These are phyloP conservation scores for Sanguinoderma infundibulare DNA, from an alignment of 1,284 basidiomycete genomes.

Conservation along the genomic window DNA sequence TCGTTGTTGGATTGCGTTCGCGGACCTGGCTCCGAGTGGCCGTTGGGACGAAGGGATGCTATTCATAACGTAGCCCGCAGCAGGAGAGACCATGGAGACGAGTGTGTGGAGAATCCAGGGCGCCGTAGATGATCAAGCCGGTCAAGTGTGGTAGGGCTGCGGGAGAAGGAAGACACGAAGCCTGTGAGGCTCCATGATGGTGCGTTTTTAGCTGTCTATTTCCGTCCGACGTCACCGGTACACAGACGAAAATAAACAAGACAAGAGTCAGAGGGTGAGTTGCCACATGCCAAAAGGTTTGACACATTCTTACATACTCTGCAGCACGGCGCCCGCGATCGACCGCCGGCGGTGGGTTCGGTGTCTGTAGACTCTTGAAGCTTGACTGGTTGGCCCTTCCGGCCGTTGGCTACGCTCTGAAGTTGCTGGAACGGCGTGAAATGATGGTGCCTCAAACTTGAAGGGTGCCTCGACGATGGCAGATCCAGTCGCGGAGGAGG, in stretches of 20 bases:
- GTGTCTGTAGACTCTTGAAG: background rate
- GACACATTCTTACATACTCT: no score
- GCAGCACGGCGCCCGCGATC: background rate
- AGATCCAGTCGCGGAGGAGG: no score
- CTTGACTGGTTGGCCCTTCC: background rate
- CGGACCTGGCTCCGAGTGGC: no score
- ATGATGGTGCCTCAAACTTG: no score
- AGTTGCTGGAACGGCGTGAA: no score
- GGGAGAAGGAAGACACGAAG: background rate
- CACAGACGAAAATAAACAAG: background rate
- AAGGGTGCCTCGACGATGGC: no score
- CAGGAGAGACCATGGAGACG: no score
- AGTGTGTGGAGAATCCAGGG: background rate
- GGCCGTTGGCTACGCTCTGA: no score
- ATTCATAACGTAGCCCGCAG: no score
- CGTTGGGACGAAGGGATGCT: background rate
- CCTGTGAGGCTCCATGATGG: background rate
- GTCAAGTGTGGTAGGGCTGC: no score
- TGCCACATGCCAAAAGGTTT: background rate
- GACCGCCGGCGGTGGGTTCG: no score
- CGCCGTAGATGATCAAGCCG: background rate
- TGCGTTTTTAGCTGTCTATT: background rate
- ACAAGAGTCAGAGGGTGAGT: no score
- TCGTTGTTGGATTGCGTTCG: background rate
- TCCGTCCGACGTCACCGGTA: background rate